Conservation (phyloP, 2,329 filamentous ascomycete species). For the Colletotrichum plurivorum region DNA sequence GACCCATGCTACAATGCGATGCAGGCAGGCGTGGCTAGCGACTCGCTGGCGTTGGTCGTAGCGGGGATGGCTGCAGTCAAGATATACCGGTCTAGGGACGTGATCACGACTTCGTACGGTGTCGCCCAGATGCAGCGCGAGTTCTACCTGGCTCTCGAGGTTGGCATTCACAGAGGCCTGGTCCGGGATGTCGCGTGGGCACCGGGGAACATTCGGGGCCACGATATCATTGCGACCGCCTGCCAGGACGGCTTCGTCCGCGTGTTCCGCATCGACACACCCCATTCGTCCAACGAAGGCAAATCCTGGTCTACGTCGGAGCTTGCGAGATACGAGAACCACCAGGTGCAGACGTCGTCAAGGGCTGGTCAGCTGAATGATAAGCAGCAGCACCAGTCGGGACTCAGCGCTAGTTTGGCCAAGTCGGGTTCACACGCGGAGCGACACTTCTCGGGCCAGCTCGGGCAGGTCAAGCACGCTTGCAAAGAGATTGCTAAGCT, state of each 20-base stretch:
- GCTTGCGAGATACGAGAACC: conserved; percentile 54
- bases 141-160: conserved; percentile 87
- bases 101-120: conserved; percentile 65
- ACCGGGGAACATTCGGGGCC: conserved; percentile 89
- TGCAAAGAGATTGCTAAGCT: conserved; percentile 76
- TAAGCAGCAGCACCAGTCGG: conserved; percentile 56
- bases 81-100: conserved; percentile 82
- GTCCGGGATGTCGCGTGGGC: conserved; percentile 95
- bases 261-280: conserved; percentile 85
- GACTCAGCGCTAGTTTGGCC: conserved; percentile 67
- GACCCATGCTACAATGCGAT: conserved; percentile 84
- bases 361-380: conserved; percentile 44
- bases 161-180: conserved; percentile 80
- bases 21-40: conserved; percentile 83
- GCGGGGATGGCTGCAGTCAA: conserved; percentile 87
- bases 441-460: conserved; percentile 68
- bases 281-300: conserved; percentile 60
- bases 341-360: conserved; percentile 28
- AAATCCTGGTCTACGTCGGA: conserved; percentile 65
- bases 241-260: conserved; percentile 92
- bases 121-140: conserved; percentile 74
- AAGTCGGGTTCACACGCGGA: conserved; percentile 63
- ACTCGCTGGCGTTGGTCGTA: conserved; percentile 85
- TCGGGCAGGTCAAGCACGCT: conserved; percentile 76
- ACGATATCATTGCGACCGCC: conserved; percentile 91